A percentile compares a stretch with the other conserved stretches of the same genome.
Evolutionary conservation across 495 filamentous ascomycete species (phyloP).

Genomic region (Daldinia vernicosa): DNA sequence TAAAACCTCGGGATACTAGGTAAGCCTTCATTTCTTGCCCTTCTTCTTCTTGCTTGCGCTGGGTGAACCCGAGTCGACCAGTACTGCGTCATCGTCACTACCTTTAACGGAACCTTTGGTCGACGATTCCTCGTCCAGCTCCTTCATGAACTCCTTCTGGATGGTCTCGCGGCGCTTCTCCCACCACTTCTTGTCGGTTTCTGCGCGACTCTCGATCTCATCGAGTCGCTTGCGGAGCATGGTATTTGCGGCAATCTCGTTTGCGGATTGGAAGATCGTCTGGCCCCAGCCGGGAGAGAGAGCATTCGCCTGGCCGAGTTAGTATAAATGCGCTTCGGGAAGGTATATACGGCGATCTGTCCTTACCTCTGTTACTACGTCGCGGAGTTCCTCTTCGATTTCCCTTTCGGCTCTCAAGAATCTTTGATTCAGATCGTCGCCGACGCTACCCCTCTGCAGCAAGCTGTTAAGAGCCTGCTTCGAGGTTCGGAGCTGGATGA

Average conservation of each 20-base stretch:
- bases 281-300: conserved; percentile 88
- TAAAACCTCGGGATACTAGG: background rate
- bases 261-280: conserved; percentile 91
- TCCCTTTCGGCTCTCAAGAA: conserved; percentile 93
- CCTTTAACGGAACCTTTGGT: conserved; percentile 46
- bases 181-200: conserved; percentile 88
- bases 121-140: conserved; percentile 68
- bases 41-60: conserved; percentile 75
- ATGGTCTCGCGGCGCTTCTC: conserved; percentile 77
- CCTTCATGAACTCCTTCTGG: conserved; percentile 82
- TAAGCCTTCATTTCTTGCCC: conserved; percentile 71
- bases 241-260: conserved; percentile 81
- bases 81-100: conserved; percentile 85
- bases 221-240: conserved; percentile 77
- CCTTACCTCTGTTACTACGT: conserved; percentile 89
- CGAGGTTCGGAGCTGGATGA: conserved; percentile 82
- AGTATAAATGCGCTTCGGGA: conserved; percentile 2
- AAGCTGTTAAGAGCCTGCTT: conserved; percentile 86
- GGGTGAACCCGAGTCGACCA: conserved; percentile 78
- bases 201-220: conserved; percentile 75
- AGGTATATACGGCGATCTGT: background rate
- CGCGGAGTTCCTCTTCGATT: conserved; percentile 93
- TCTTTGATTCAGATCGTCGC: conserved; percentile 95
- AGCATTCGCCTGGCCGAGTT: conserved; percentile 74
- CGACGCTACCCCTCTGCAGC: conserved; percentile 88